These are phyloP conservation scores for Fusarium sp. DNA, from an alignment of 2,329 filamentous ascomycete species.

Conservation along the genomic window DNA sequence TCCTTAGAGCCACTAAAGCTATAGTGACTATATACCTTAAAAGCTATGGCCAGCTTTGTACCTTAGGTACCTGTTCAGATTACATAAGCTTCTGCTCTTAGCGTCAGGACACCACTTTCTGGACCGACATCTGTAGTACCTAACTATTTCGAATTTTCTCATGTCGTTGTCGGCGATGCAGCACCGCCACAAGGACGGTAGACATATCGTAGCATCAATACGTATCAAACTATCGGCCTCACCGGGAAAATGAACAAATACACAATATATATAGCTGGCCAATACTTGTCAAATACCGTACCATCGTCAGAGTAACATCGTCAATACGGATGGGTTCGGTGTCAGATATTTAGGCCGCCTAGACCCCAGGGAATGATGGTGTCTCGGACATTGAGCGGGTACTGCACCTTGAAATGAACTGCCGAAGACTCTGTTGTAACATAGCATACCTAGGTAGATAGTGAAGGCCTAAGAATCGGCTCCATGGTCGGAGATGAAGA, in stretches of 20 bases:
- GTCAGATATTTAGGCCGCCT: constrained; percentile 6
- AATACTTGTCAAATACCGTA: constrained; percentile 22
- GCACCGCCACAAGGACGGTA: too few species aligned
- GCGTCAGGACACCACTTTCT: too few species aligned
- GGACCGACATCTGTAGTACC: too few species aligned
- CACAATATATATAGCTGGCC: constrained; percentile 17
- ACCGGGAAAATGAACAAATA: constrained; percentile 17
- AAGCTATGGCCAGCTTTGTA: too few species aligned
- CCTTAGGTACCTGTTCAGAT: too few species aligned
- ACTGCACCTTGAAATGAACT: constrained; percentile 19
- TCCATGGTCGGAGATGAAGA: constrained; percentile 14
- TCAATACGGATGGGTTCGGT: constrained; percentile 15
- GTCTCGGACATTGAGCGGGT: constrained; percentile 26
- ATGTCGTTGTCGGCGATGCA: too few species aligned
- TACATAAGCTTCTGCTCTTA: too few species aligned
- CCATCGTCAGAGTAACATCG: constrained; percentile 31
- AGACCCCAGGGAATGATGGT: constrained; percentile 10
- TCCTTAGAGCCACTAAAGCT: too few species aligned
- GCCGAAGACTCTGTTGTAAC: constrained; percentile 7
- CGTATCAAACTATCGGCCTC: constrained; percentile 6
- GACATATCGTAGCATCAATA: too few species aligned
- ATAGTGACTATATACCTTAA: too few species aligned
- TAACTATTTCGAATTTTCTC: too few species aligned
- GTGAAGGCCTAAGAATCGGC: constrained; percentile 16
- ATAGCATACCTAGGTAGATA: neutral